Evolutionary conservation across 2,329 filamentous ascomycete genomes (phyloP).

Genomic region (Lachnellula willkommii): DNA sequence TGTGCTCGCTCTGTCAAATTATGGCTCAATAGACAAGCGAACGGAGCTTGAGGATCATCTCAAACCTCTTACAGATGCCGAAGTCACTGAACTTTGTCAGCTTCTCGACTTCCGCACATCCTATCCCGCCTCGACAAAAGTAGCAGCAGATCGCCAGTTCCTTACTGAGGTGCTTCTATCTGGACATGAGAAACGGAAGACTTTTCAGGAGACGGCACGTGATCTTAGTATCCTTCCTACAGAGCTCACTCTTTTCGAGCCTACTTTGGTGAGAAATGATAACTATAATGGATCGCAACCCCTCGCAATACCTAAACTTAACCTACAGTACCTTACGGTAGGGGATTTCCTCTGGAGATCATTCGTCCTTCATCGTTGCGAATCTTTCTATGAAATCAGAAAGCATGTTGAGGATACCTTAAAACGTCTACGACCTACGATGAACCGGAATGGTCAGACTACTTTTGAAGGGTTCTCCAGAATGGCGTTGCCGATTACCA

Average conservation of each 20-base stretch:
- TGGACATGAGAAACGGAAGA: slow-evolving; percentile 68
- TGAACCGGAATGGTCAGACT: slow-evolving; percentile 57
- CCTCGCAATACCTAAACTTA: slow-evolving; percentile 87
- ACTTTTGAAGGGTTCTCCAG: slow-evolving; percentile 79
- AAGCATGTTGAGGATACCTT: slow-evolving; percentile 83
- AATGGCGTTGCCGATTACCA: slow-evolving; percentile 84
- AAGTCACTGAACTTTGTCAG: slow-evolving; percentile 63
- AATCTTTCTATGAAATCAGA: slow-evolving; percentile 89
- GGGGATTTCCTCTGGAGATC: slow-evolving; percentile 97
- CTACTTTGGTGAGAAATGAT: slow-evolving; percentile 72
- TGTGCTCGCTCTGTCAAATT: slow-evolving; percentile 89
- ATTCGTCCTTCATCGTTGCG: slow-evolving; percentile 79
- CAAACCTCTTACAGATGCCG: slow-evolving; percentile 64
- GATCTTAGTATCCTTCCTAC: slow-evolving; percentile 76
- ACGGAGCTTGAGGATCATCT: slow-evolving; percentile 74
- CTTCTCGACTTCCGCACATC: slow-evolving; percentile 71
- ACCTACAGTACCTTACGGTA: slow-evolving; percentile 89
- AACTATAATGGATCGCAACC: slow-evolving; percentile 81
- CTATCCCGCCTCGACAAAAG: slow-evolving; percentile 68
- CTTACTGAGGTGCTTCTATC: slow-evolving; percentile 68
- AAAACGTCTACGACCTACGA: slow-evolving; percentile 69
- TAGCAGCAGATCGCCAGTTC: slow-evolving; percentile 60
- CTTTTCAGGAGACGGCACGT: slow-evolving; percentile 74
- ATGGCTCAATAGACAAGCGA: slow-evolving; percentile 77
- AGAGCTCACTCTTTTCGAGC: slow-evolving; percentile 74